Evolutionary conservation across 2,329 filamentous ascomycete species (phyloP), one percentile per base, ranked within the genome.

Genomic region (Dactylellina leptospora): DNA sequence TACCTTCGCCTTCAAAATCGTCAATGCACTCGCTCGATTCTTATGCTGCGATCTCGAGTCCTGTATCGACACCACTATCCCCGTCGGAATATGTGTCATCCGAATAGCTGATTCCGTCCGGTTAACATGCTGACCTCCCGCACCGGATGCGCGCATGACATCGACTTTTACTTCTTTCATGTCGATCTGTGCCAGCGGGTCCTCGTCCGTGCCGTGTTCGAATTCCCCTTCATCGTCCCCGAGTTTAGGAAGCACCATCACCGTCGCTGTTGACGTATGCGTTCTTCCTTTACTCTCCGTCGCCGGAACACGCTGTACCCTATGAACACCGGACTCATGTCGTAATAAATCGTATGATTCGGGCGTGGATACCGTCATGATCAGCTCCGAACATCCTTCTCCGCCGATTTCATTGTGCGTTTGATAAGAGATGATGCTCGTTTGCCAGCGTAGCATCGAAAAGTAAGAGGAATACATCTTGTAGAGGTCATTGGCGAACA

Each of bases 101-200:
- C 95, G 89, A 73, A 99, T 91, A 2, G 95, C 95, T 27, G 92
- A 96, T 82, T 99, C 95, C 0, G 95, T 99, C 80, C 93, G 97
- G 82, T 99, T 99, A 78, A 99, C 95, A 81, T 99, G 95, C 82
- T 99, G 95, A 0, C 95, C 95, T 28, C 95, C 95, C 0, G 95
- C 93, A 70, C 95, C 95, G 47, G 91, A 84, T 0, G 95, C 92
- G 13, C 93, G 86, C 93, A 97, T 96, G 72, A 92, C 91, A 78
- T 99, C 95, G 18, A 87, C 83, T 55, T 85, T 85, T 22, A 99
- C 92, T 69, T 99, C 93, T 72, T 87, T 85, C 4, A 90, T 87
- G 78, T 96, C 87, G 70, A 99, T 85, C 81, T 93, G 96, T 81
- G 96, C 97, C 78, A 97, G 89, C 0, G 93, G 93, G 77, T 97